phyloP scores from a whole-genome alignment of 73 alveolate genomes.

The Paramecium sonneborni region DNA sequence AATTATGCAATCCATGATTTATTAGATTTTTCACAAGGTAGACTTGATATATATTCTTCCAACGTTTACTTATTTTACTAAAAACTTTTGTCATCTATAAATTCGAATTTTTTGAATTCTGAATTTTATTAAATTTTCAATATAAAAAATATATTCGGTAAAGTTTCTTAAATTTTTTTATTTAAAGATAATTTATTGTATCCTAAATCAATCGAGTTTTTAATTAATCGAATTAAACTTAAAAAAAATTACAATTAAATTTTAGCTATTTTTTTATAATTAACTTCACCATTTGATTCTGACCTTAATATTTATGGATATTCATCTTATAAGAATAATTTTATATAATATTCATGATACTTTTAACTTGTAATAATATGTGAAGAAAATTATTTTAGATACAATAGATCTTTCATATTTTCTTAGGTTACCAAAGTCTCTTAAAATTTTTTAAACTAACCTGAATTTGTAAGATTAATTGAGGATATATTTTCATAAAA shows the following conservation, averaged over 20 bases:
- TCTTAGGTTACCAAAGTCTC: not conserved
- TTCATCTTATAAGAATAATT: not conserved
- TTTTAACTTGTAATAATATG: not conserved
- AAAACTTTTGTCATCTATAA: not conserved
- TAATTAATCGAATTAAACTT: not conserved
- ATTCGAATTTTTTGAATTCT: not conserved
- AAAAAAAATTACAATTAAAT: not conserved
- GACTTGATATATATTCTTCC: not conserved
- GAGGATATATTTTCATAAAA: not conserved
- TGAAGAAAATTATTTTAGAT: not conserved
- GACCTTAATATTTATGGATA: not conserved
- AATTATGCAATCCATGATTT: not conserved
- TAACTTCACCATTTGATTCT: not conserved
- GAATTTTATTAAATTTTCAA: not conserved
- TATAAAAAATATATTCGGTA: not conserved
- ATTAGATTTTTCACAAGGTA: not conserved
- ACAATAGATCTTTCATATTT: not conserved
- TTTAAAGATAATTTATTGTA: not conserved
- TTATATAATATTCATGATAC: not conserved
- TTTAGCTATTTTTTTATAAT: not conserved
- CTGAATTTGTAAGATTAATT: not conserved
- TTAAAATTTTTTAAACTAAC: not conserved
- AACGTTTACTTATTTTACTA: not conserved
- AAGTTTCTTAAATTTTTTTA: not conserved
- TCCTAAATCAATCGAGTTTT: slow-evolving; percentile 4